Evolutionary conservation across 345 rosid species (phyloP).

Genomic region (Salix brachista): DNA sequence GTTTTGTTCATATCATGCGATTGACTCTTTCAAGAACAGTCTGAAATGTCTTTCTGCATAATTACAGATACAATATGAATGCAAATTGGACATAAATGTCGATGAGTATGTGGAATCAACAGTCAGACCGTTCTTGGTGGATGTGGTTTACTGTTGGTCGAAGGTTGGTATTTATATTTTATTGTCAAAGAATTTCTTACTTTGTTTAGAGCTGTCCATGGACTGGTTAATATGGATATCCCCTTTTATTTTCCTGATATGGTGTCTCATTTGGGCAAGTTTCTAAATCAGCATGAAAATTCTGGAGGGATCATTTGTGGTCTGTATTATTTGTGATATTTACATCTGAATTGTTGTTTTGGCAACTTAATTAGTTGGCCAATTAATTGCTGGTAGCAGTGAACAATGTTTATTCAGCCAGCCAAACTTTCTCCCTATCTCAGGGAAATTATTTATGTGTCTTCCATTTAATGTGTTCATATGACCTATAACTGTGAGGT

Average conservation of each 20-base stretch:
- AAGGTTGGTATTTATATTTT: constrained; percentile 46
- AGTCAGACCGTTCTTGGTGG: constrained; percentile 89
- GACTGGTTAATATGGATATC: not conserved
- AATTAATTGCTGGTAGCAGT: not conserved
- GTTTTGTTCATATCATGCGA: not conserved
- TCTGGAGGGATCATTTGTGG: not conserved
- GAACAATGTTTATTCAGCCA: not conserved
- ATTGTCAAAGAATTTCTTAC: not conserved
- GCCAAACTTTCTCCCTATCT: not conserved
- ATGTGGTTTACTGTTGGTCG: constrained; percentile 95
- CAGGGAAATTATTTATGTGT: not conserved
- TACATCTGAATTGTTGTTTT: not conserved
- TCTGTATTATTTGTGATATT: not conserved
- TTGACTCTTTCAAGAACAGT: not conserved
- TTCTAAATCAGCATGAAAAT: not conserved
- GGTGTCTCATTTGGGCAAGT: not conserved
- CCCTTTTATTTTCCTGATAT: not conserved
- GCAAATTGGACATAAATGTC: constrained; percentile 83
- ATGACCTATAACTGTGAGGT: not conserved
- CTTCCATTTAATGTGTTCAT: not conserved
- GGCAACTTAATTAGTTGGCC: not conserved
- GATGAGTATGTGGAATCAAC: constrained; percentile 97
- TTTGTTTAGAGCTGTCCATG: not conserved
- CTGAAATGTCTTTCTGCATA: constrained; percentile 7
- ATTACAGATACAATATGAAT: constrained; percentile 86